Conservation (phyloP, 2,329 filamentous ascomycete species). For the Ophiostoma perfectum region DNA sequence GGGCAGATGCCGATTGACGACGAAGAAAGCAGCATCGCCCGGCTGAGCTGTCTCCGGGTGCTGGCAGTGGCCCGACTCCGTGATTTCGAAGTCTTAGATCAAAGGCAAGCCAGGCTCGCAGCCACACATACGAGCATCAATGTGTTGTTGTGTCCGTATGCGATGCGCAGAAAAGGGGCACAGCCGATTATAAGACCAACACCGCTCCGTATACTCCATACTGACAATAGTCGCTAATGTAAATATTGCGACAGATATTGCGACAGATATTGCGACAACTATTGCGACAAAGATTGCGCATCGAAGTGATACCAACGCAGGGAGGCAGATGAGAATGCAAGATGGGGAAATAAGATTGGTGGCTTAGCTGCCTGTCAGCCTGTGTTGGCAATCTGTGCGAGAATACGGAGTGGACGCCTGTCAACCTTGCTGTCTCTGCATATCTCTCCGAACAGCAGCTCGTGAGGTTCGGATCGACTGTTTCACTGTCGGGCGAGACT, state of each 20-base stretch:
- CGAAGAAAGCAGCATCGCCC: too few relatives aligned
- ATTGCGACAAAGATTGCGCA: neutral
- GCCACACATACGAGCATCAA: neutral
- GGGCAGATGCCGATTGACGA: too few relatives aligned
- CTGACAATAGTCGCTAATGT: neutral
- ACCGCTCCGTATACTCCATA: neutral
- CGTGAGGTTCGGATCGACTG: neutral
- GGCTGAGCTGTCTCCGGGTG: too few relatives aligned
- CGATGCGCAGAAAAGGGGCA: too few relatives aligned
- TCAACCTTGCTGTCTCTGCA: neutral
- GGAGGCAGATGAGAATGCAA: neutral
- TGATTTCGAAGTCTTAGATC: too few relatives aligned
- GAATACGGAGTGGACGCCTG: neutral
- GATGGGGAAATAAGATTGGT: neutral
- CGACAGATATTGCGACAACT: neutral
- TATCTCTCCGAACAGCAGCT: neutral
- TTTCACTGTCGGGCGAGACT: neutral
- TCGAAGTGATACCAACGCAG: neutral
- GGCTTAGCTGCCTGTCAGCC: slow-evolving; percentile 1
- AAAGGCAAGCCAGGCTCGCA: too few relatives aligned
- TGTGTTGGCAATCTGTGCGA: neutral
- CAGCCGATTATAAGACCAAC: too few relatives aligned
- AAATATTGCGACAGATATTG: neutral
- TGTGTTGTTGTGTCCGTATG: neutral
- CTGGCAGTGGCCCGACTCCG: too few relatives aligned